Evolutionary conservation across 169 alveolate species (phyloP).

Genomic region (Neospora caninum): DNA sequence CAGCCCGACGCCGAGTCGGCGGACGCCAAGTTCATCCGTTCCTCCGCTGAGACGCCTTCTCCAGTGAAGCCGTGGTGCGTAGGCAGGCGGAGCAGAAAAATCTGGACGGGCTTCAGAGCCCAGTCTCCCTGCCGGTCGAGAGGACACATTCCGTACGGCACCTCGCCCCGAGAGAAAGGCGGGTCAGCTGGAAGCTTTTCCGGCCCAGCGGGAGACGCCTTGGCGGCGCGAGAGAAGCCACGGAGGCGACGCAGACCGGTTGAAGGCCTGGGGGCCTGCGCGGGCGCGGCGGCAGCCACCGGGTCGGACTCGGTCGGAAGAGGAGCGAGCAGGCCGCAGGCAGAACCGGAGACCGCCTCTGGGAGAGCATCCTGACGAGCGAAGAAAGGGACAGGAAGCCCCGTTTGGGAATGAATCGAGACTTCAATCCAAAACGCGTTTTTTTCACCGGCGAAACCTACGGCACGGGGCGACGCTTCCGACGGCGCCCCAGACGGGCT

Average conservation of each 20-base stretch:
- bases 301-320: background rate
- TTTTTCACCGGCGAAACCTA: too few relatives aligned
- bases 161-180: too few relatives aligned
- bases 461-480: too few relatives aligned
- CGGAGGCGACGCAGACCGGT: too few relatives aligned
- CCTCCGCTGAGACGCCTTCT: background rate
- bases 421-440: background rate
- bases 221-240: too few relatives aligned
- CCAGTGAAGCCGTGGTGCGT: background rate
- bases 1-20: background rate
- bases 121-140: background rate
- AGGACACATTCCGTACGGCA: too few relatives aligned
- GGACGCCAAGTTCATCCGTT: background rate
- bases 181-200: too few relatives aligned
- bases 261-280: too few relatives aligned
- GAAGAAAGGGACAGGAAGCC: background rate
- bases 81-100: background rate
- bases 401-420: background rate
- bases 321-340: background rate
- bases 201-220: too few relatives aligned
- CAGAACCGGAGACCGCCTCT: background rate
- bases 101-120: background rate
- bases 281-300: too few relatives aligned
- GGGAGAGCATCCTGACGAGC: background rate
- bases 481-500: too few relatives aligned